phyloP scores from a whole-genome alignment of 2,329 filamentous ascomycete species.

The Colletotrichum melonis region DNA sequence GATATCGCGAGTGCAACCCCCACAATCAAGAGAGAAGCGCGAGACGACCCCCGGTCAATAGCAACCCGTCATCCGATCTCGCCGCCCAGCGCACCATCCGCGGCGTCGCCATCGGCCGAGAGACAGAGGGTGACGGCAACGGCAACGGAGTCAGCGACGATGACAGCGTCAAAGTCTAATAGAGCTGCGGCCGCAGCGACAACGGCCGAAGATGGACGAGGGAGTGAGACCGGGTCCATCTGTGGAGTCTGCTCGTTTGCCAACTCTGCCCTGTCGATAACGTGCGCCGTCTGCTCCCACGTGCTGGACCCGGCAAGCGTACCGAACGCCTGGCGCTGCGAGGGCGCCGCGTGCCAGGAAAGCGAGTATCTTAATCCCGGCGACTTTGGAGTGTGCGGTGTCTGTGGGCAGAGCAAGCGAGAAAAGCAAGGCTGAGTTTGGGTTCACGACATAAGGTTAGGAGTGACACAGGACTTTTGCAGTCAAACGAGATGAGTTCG shows the following conservation, averaged over 20 bases:
- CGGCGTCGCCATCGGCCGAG: neutral
- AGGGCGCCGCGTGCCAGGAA: slow-evolving; percentile 63
- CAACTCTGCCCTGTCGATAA: slow-evolving; percentile 66
- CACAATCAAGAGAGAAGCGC: slow-evolving; percentile 16
- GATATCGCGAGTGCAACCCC: neutral
- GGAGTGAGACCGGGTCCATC: neutral
- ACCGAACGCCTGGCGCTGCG: slow-evolving; percentile 73
- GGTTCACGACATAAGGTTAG: neutral
- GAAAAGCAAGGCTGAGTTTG: slow-evolving; percentile 26
- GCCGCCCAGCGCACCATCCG: neutral
- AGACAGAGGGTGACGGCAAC: neutral
- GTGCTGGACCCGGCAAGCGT: slow-evolving; percentile 69
- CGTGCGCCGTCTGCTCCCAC: slow-evolving; percentile 77
- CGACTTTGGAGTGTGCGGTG: slow-evolving; percentile 76
- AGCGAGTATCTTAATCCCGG: slow-evolving; percentile 74
- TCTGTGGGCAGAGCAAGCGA: slow-evolving; percentile 66
- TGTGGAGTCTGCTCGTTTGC: slow-evolving; percentile 77
- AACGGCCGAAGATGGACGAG: neutral
- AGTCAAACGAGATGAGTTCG: neutral
- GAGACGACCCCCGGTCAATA: neutral
- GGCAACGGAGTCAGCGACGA: slow-evolving; percentile 12
- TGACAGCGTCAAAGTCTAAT: neutral
- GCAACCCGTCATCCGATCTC: neutral
- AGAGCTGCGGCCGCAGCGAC: neutral
- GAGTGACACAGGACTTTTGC: slow-evolving; percentile 6